Percentiles rank a stretch among this genome's conserved stretches.
phyloP scores from a whole-genome alignment of 768 basidiomycete genomes.

The Coprinopsis strossmayeri region DNA sequence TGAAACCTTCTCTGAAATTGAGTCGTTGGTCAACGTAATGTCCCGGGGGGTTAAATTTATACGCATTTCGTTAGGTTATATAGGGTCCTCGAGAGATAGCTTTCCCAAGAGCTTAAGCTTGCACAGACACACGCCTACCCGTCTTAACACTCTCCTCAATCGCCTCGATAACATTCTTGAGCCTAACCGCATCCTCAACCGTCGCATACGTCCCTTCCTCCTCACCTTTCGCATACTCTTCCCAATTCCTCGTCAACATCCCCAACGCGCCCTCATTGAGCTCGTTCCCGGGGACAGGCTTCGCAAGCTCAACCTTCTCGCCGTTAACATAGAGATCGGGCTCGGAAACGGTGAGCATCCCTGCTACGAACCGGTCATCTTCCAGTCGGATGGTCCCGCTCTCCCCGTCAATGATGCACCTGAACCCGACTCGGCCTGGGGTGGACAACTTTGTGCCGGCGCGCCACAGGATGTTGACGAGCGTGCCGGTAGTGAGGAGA shows the following conservation, averaged over 20 bases:
- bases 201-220: background rate
- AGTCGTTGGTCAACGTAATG: too few relatives aligned
- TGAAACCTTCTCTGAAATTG: too few relatives aligned
- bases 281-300: background rate
- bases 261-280: background rate
- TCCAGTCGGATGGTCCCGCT: slow-evolving; percentile 3
- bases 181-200: background rate
- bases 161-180: background rate
- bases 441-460: background rate
- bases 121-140: background rate
- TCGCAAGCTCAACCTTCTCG: background rate
- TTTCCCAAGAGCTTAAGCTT: too few relatives aligned
- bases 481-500: slow-evolving; percentile 1
- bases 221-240: background rate
- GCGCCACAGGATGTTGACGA: slow-evolving; percentile 3
- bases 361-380: background rate
- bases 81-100: too few relatives aligned
- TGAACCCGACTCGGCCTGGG: slow-evolving; percentile 8
- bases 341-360: background rate
- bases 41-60: too few relatives aligned
- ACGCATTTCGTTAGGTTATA: too few relatives aligned
- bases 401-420: slow-evolving; percentile 14
- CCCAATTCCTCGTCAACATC: background rate
- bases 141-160: background rate
- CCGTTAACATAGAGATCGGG: background rate